Evolutionary conservation across 129 eudicot genomes (phyloP), one percentile per base, ranked within the genome.

Genomic region (Erigeron canadensis): DNA sequence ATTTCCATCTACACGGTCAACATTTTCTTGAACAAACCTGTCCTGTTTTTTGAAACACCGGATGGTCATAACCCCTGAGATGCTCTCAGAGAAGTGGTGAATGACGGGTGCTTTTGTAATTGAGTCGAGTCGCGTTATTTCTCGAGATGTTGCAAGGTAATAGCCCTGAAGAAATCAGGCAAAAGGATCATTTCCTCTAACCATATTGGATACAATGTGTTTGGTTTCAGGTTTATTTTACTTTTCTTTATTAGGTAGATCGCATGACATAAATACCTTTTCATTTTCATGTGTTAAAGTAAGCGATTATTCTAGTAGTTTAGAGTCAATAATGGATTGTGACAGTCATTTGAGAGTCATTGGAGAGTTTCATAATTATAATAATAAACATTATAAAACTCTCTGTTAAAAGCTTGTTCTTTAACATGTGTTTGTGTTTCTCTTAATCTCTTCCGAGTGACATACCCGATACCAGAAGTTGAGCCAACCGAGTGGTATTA

Each of bases 401-500:
- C 40, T 41, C 58, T 53, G 10, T 53, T 21, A 16, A 53, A 53
- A 3, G 10, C 58, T 17, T 17, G 58, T 7, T 8, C n/a, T 70
- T 12, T 12, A 41, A n/a, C 8, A 6, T 19, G 43, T 8, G 47
- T 28, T 8, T 44, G 38, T 10, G 38, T n/a, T 23, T 72, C 34
- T 28, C 34, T n/a, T n/a, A n/a, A n/a, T n/a, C n/a, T n/a, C n/a
- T n/a, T 48, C 2, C 37, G 42, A 21, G 12, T 61, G 2, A 17
- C 87, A 58, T 84, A 89, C 91, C 93, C 86, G 88, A 64, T 84
- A 89, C 96, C 96, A 89, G 63, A 86, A 51, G 61, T 89, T 89
- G 56, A 84, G 82, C 93, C 96, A 89, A 17, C 72, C 73, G 6
- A 89, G 84, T 21, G 96, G 96, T 65, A 86, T 15, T 8, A 89